phyloP scores from a whole-genome alignment of 495 filamentous ascomycete genomes.

The Talaromyces liani region DNA sequence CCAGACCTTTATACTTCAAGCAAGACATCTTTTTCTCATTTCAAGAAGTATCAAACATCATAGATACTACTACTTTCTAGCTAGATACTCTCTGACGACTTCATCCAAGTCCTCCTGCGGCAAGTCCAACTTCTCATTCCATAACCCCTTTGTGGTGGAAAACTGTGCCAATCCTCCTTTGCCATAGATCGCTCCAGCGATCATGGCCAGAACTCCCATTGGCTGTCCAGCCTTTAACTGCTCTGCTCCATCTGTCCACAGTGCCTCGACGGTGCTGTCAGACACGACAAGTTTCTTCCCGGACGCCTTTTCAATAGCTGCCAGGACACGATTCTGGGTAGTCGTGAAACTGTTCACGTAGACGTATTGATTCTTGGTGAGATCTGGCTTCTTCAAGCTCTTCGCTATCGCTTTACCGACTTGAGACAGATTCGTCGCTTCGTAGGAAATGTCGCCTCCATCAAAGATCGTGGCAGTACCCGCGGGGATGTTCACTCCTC shows the following conservation, averaged over 20 bases:
- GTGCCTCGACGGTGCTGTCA: constrained; percentile 27
- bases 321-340: constrained; percentile 48
- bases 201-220: constrained; percentile 1
- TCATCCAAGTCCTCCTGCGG: constrained; percentile 1
- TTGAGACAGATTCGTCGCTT: constrained; percentile 36
- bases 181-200: background rate
- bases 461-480: constrained; percentile 31
- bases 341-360: constrained; percentile 41
- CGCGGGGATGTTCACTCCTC: background rate
- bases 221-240: constrained; percentile 6
- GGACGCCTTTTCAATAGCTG: constrained; percentile 18
- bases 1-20: no score
- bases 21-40: no score
- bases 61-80: background rate
- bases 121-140: constrained; percentile 1
- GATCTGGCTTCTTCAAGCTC: constrained; percentile 40
- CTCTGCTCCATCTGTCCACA: constrained; percentile 34
- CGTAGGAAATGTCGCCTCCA: constrained; percentile 43
- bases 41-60: background rate
- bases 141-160: background rate
- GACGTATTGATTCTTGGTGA: constrained; percentile 47
- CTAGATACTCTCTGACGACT: background rate
- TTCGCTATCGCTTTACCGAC: constrained; percentile 42
- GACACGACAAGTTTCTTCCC: constrained; percentile 41
- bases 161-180: background rate